phyloP scores from a whole-genome alignment of 345 rosid species.

The Lagerstroemia speciosa region DNA sequence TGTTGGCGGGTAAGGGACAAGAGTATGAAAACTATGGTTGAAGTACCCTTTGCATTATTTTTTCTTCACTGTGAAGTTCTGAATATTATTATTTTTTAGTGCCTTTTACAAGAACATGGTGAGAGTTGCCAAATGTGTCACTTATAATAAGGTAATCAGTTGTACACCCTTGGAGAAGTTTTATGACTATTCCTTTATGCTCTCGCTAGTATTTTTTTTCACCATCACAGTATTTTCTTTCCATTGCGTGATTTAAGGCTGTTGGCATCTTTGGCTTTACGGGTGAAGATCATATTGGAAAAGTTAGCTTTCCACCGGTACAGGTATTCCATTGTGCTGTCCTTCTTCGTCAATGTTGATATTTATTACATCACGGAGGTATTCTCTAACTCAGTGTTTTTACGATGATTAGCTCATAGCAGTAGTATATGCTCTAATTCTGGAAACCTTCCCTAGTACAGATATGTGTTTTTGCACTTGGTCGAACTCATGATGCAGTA shows the following conservation, averaged over 20 bases:
- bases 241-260: constrained; percentile 30
- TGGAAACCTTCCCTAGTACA: neutral
- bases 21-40: neutral
- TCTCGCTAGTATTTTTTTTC: too few species aligned
- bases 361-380: neutral
- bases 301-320: constrained; percentile 87
- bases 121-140: constrained; percentile 80
- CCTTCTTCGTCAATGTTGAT: neutral
- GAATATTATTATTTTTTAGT: constrained; percentile 14
- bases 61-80: neutral
- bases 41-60: neutral
- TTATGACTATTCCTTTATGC: too few species aligned
- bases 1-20: constrained; percentile 69
- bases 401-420: neutral
- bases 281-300: constrained; percentile 94
- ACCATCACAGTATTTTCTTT: neutral
- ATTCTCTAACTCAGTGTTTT: neutral
- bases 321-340: constrained; percentile 39
- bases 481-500: neutral
- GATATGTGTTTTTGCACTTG: neutral
- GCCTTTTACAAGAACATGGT: constrained; percentile 89
- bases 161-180: neutral
- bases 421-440: neutral
- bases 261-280: constrained; percentile 84
- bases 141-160: constrained; percentile 60